Percentiles rank a stretch among this genome's conserved stretches.
These are phyloP conservation scores for Pseudogymnoascus sp. DNA, from an alignment of 2,329 filamentous ascomycete species.

Conservation along the genomic window DNA sequence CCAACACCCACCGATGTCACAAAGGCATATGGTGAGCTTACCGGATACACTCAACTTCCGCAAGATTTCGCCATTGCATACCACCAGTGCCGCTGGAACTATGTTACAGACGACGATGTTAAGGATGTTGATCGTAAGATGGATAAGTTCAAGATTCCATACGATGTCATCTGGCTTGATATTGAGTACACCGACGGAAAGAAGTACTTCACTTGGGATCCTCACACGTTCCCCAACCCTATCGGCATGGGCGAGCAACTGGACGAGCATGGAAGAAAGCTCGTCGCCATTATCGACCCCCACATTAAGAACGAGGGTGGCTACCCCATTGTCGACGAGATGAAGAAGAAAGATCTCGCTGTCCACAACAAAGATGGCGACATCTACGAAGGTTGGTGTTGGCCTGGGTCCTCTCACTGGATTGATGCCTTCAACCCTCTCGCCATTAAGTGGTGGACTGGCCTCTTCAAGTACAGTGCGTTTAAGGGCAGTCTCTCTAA, in stretches of 20 bases:
- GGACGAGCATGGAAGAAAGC: slow-evolving; percentile 75
- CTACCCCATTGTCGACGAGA: slow-evolving; percentile 69
- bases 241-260: slow-evolving; percentile 82
- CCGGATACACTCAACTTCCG: slow-evolving; percentile 82
- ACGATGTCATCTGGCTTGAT: slow-evolving; percentile 98
- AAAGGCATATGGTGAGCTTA: slow-evolving; percentile 78
- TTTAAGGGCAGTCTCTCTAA: slow-evolving; percentile 85
- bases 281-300: slow-evolving; percentile 91
- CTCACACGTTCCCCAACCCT: slow-evolving; percentile 78
- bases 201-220: slow-evolving; percentile 98
- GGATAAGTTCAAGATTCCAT: slow-evolving; percentile 90
- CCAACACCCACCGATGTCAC: slow-evolving; percentile 77
- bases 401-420: slow-evolving; percentile 96
- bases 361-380: slow-evolving; percentile 85
- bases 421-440: slow-evolving; percentile 93
- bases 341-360: slow-evolving; percentile 76
- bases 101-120: slow-evolving; percentile 92
- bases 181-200: slow-evolving; percentile 96
- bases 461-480: slow-evolving; percentile 75
- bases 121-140: slow-evolving; percentile 95
- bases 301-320: slow-evolving; percentile 89
- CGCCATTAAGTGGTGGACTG: slow-evolving; percentile 83
- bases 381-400: slow-evolving; percentile 95
- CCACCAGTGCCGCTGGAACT: slow-evolving; percentile 99
- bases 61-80: slow-evolving; percentile 89